Evolutionary conservation across 106 monocot genomes (phyloP).

Genomic region (Dendrobium huoshanense): DNA sequence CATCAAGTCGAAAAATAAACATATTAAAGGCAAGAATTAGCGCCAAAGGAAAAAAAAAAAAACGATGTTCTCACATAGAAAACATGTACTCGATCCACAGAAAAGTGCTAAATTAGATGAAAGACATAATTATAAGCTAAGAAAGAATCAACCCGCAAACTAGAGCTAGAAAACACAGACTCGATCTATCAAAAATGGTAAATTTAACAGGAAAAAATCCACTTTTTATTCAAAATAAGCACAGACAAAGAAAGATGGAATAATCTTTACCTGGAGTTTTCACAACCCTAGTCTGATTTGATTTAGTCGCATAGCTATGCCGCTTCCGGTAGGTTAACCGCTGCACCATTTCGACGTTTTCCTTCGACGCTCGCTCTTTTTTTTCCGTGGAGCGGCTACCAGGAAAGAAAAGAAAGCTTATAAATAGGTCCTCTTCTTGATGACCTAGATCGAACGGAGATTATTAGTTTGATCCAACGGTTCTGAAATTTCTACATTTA

Average conservation of each 20-base stretch:
- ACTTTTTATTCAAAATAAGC: background rate
- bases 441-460: slow-evolving; percentile 1
- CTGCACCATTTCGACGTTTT: slow-evolving; percentile 61
- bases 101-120: background rate
- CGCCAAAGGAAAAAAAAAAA: background rate
- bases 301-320: slow-evolving; percentile 93
- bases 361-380: background rate
- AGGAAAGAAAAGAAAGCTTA: background rate
- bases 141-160: background rate
- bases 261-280: slow-evolving; percentile 64
- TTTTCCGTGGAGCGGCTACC: background rate
- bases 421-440: background rate
- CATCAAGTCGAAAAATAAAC: background rate
- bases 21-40: background rate
- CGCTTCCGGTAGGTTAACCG: slow-evolving; percentile 82
- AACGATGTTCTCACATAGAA: background rate
- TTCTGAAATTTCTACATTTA: background rate
- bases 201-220: background rate
- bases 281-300: slow-evolving; percentile 79
- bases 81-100: background rate
- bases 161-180: background rate
- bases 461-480: background rate
- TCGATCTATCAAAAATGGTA: background rate
- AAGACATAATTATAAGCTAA: background rate
- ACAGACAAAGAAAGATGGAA: background rate